Evolutionary conservation across 108 stramenopile genomes (phyloP).

Genomic region (Aurantiochytrium sp.): DNA sequence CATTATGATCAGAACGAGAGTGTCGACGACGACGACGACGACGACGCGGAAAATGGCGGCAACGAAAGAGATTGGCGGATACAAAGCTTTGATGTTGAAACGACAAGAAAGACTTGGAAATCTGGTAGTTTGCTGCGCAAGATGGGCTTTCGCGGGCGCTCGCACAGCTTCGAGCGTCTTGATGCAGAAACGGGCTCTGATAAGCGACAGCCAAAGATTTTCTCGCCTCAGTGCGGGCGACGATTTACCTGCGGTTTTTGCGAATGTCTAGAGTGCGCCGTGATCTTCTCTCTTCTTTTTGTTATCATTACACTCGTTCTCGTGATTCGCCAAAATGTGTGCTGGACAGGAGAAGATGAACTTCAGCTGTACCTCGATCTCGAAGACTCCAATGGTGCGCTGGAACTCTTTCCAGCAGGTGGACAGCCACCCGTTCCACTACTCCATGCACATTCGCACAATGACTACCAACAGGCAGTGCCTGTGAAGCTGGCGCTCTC

Average conservation of each 20-base stretch:
- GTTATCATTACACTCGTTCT: background rate
- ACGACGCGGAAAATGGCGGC: too few species aligned
- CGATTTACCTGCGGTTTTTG: background rate
- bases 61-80: too few species aligned
- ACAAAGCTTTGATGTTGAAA: too few species aligned
- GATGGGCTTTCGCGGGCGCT: too few species aligned
- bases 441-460: background rate
- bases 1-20: too few species aligned
- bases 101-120: too few species aligned
- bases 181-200: too few species aligned
- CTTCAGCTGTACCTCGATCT: constrained; percentile 5
- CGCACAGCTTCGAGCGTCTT: too few species aligned
- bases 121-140: too few species aligned
- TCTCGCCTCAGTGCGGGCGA: background rate
- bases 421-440: background rate
- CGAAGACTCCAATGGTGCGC: background rate
- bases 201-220: too few species aligned
- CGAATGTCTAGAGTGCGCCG: background rate
- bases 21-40: too few species aligned
- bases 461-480: background rate
- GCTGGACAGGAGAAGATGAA: background rate
- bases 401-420: background rate
- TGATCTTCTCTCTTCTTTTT: background rate
- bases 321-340: background rate
- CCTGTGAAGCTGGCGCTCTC: background rate